Evolutionary conservation across 1,139 yeast species (phyloP), one percentile per base, ranked within the genome.

Genomic region (Sugiyamaella xylanicola): DNA sequence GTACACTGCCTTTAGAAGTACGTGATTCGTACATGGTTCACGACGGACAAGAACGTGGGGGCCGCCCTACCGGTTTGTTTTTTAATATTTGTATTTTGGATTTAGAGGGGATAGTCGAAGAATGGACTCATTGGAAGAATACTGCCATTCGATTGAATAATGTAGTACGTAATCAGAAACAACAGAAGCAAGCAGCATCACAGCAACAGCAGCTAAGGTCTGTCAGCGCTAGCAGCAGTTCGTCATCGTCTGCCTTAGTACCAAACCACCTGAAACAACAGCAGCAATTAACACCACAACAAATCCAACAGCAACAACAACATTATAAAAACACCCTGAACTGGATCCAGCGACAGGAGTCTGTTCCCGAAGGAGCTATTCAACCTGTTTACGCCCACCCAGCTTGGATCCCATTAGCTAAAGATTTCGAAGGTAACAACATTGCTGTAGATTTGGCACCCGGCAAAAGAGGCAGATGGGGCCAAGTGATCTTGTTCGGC

Each of bases 381-480:
- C 88, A 87, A 66, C 77, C 80, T 2, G 83, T 82, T 1, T 92
- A 88, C 72, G 93, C 97, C 1, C 91, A 90, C 69, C 84, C 90
- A 4, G 83, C 81, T 67, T 92, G 98, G 98, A 85, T 92, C 54
- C 98, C 98, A 1, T 72, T 92, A 45, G 82, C 90, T 19, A 88
- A 95, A 11, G 98, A 92, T 69, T 84, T 83, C 58, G 85, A 87
- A 9, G 98, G 98, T 17, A 92, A 92, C 72, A 90, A 90, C 67
- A 84, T 92, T 53, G 98, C 92, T 49, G 78, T 92, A 13, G 98
- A 92, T 71, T 77, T 92, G 59, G 87, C 93, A 1, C 97, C 97
- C 0, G 96, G 89, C 2, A 76, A 83, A 2, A 72, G 75, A 16
- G 96, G 96, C 32, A 76, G 73, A 45, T 79, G 84, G 76, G 98